Evolutionary conservation across 139 green algal species (phyloP).

Genomic region (Chlorella sp.): DNA sequence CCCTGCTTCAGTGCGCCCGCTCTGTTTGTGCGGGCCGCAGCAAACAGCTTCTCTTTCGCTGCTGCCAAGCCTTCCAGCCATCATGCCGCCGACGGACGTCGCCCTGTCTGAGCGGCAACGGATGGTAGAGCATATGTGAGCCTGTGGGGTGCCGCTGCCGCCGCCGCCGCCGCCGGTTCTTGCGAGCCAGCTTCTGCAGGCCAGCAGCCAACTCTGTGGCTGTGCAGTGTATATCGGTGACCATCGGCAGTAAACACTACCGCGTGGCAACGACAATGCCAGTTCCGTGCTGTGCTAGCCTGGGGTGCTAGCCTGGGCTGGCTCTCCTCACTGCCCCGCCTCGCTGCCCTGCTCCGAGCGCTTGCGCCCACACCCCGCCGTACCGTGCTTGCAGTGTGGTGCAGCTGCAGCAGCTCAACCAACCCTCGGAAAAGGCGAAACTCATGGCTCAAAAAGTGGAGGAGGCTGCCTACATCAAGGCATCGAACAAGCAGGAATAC

Average conservation of each 20-base stretch:
- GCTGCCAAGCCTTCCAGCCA: not conserved
- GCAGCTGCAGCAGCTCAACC: constrained; percentile 18
- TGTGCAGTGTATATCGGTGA: not conserved
- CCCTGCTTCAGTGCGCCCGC: not conserved
- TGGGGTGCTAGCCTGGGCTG: not conserved
- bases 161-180: not conserved
- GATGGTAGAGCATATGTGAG: not conserved
- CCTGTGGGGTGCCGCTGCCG: not conserved
- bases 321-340: not conserved
- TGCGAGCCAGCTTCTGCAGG: too few relatives aligned
- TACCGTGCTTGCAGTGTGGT: not conserved
- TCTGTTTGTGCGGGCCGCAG: too few relatives aligned
- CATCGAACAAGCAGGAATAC: not conserved
- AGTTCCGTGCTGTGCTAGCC: not conserved
- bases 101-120: not conserved
- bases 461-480: not conserved
- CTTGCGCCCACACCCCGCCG: not conserved
- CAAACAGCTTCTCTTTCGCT: too few relatives aligned
- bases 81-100: not conserved
- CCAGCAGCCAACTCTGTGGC: not conserved
- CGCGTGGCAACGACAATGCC: too few relatives aligned
- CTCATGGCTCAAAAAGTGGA: constrained; percentile 14
- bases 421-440: constrained; percentile 38
- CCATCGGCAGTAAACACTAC: not conserved
- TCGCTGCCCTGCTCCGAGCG: too few relatives aligned